Evolutionary conservation across 2,329 filamentous ascomycete genomes (phyloP), one percentile per base, ranked within the genome.

Genomic region (Verticillium nonalfalfae): DNA sequence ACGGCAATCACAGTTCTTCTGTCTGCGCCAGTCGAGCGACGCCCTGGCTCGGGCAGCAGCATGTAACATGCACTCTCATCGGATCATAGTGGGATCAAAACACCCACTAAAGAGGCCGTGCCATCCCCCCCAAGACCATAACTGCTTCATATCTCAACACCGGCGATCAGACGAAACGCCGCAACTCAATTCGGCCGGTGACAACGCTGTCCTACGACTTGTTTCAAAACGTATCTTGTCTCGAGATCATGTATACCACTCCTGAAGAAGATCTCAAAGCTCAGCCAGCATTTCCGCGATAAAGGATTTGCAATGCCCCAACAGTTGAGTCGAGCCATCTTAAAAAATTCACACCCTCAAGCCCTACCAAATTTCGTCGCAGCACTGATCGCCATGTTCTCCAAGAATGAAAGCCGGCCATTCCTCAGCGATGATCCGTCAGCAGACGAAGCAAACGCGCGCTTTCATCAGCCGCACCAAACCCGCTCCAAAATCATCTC

Each of bases 391-490:
- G 38, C 35, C 57, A 58, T 58, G 57, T 58, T 58, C n/a, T 40
- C 38, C 57, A 40, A 58, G 26, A 58, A 58, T 26, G 57, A 58
- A 40, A 40, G 45, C 57, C 38, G 57, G 11, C 57, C 57, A 14
- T 58, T 58, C 57, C 57, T 58, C 26, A 58, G 31, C 57, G 35
- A 57, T 15, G 55, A 57, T 10, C 55, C 33, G 55, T 26, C 40
- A 7, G n/a, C 36, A 15, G 57, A 58, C 18, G 38, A 58, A 21
- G 45, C 45, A 7, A 52, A 52, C 45, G 15, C 11, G 45, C 45
- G 45, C 18, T 52, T 52, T 5, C 45, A 52, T 52, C 45, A 52
- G 13, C 45, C 45, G 7, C 7, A 56, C 7, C n/a, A 36, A 4
- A 34, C 15, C 10, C 34, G 38, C 21, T 14, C 57, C 10, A 33